Percentiles rank a stretch among this genome's conserved stretches.
Evolutionary conservation across 2,329 filamentous ascomycete species (phyloP).

Genomic region (Scytalidium sp.): DNA sequence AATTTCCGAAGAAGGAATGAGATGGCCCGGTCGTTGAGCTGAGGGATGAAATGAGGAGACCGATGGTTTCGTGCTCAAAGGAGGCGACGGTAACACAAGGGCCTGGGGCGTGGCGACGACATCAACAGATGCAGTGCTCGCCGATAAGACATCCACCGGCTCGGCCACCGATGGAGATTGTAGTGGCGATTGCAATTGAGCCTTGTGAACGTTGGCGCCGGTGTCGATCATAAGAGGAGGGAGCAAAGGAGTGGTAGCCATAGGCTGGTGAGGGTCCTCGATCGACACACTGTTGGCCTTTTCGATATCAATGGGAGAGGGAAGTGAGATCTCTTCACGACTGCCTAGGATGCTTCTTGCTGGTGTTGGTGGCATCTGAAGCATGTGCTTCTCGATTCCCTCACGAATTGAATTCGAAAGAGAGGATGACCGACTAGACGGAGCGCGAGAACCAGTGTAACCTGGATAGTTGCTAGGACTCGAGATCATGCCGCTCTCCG

Average conservation of each 20-base stretch:
- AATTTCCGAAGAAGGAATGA: slow-evolving; percentile 51
- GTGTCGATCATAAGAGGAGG: slow-evolving; percentile 70
- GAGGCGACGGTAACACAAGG: slow-evolving; percentile 58
- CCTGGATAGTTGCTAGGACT: slow-evolving; percentile 19
- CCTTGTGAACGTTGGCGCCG: slow-evolving; percentile 41
- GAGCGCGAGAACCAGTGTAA: slow-evolving; percentile 47
- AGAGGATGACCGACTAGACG: slow-evolving; percentile 78
- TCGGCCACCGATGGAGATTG: slow-evolving; percentile 79
- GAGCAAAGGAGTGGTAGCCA: slow-evolving; percentile 79
- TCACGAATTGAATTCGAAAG: slow-evolving; percentile 59
- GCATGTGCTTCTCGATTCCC: slow-evolving; percentile 36
- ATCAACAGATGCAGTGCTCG: slow-evolving; percentile 42
- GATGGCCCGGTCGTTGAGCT: slow-evolving; percentile 39
- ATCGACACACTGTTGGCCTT: slow-evolving; percentile 45
- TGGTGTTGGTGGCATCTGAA: slow-evolving; percentile 57
- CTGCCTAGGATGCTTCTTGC: slow-evolving; percentile 61
- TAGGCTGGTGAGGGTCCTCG: slow-evolving; percentile 53
- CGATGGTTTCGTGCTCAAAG: slow-evolving; percentile 75
- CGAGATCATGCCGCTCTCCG: slow-evolving; percentile 20
- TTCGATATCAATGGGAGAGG: slow-evolving; percentile 48
- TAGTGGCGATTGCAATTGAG: slow-evolving; percentile 71
- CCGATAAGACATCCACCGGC: slow-evolving; percentile 30
- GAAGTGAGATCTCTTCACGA: slow-evolving; percentile 41
- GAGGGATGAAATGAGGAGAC: slow-evolving; percentile 64
- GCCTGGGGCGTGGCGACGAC: slow-evolving; percentile 38